These are phyloP conservation scores for Cystofilobasidium bisporidii DNA, from an alignment of 768 basidiomycete genomes.

Conservation along the genomic window DNA sequence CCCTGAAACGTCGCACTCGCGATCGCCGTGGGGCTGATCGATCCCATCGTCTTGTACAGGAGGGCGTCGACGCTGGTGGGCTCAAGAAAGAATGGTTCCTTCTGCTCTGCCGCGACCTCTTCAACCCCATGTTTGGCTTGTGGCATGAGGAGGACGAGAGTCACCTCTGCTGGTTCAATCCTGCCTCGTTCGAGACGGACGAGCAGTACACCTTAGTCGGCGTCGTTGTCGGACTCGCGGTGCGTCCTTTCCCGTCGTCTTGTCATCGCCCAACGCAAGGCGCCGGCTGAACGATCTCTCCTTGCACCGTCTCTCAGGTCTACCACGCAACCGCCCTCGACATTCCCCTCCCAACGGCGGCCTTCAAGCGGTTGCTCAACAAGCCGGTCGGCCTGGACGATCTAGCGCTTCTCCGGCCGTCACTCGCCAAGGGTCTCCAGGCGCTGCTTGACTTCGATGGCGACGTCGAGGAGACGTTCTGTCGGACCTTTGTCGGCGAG, in stretches of 20 bases:
- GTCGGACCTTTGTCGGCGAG: slow-evolving; percentile 23
- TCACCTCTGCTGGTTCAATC: slow-evolving; percentile 23
- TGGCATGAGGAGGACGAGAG: slow-evolving; percentile 21
- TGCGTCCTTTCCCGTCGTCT: neutral
- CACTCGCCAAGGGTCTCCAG: slow-evolving; percentile 20
- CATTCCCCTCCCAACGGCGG: slow-evolving; percentile 14
- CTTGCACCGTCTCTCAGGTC: neutral
- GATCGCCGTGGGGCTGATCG: neutral
- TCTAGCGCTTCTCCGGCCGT: slow-evolving; percentile 18
- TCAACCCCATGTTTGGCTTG: slow-evolving; percentile 22
- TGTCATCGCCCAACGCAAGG: neutral
- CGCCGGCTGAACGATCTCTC: too few relatives aligned
- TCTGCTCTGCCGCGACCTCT: slow-evolving; percentile 20
- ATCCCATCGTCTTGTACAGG: too few relatives aligned
- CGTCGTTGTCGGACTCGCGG: slow-evolving; percentile 22
- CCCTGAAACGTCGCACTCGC: neutral
- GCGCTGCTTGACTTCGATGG: slow-evolving; percentile 23
- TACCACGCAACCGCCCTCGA: slow-evolving; percentile 24
- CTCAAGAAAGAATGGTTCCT: slow-evolving; percentile 30
- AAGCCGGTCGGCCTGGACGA: slow-evolving; percentile 23
- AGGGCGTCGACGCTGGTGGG: slow-evolving; percentile 22
- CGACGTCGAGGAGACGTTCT: slow-evolving; percentile 19
- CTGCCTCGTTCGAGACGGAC: slow-evolving; percentile 24
- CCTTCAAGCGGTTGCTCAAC: slow-evolving; percentile 24
- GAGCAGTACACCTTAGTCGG: slow-evolving; percentile 27